These are phyloP conservation scores for Theobroma grandiflorum DNA, from an alignment of 441 rosid genomes.

Conservation along the genomic window DNA sequence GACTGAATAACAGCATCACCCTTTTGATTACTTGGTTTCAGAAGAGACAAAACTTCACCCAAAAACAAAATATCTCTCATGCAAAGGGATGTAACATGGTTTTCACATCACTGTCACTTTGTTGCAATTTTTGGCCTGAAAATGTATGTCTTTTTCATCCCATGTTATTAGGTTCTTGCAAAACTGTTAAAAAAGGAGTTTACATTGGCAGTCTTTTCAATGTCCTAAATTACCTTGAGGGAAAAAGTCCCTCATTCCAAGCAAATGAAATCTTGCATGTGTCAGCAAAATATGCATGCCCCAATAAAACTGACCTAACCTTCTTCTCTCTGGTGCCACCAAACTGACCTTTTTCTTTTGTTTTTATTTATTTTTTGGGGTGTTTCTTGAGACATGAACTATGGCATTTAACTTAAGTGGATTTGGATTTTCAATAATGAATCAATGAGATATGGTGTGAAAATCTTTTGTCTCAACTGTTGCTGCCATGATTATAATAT, in stretches of 20 bases:
- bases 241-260: neutral
- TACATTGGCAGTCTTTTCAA: neutral
- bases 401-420: neutral
- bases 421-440: neutral
- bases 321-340: neutral
- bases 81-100: slow-evolving; percentile 14
- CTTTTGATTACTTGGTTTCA: neutral
- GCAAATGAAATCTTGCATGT: neutral
- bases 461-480: slow-evolving; percentile 9
- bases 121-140: neutral
- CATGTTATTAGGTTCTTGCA: slow-evolving; percentile 2
- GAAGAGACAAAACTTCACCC: slow-evolving; percentile 15
- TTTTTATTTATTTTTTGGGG: neutral
- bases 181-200: neutral
- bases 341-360: neutral
- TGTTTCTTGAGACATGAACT: neutral
- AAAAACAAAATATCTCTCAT: slow-evolving; percentile 20
- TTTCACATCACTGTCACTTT: slow-evolving; percentile 25
- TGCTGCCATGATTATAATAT: neutral
- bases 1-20: neutral
- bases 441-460: neutral
- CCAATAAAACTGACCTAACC: neutral
- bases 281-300: neutral
- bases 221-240: slow-evolving; percentile 2
- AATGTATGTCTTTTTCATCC: slow-evolving; percentile 19